phyloP scores from a whole-genome alignment of 1,284 basidiomycete species.

The Pyrrhoderma lamaoense region DNA sequence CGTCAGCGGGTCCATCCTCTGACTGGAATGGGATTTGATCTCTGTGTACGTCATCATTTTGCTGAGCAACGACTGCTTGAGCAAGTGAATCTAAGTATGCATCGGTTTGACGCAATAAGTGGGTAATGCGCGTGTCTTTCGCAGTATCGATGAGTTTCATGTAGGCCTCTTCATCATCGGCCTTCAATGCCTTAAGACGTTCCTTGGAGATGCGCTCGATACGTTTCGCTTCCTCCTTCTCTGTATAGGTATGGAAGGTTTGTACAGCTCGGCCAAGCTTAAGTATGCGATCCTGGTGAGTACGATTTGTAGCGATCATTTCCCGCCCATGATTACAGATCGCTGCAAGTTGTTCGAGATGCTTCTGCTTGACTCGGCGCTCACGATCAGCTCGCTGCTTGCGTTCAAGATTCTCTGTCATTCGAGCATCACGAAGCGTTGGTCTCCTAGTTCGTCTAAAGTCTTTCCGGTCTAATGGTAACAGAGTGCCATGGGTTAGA shows the following conservation, averaged over 20 bases:
- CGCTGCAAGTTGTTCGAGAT: slow-evolving; percentile 86
- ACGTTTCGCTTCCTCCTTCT: slow-evolving; percentile 98
- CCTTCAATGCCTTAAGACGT: slow-evolving; percentile 95
- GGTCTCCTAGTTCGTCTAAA: slow-evolving; percentile 88
- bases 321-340: slow-evolving; percentile 86
- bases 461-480: slow-evolving; percentile 87
- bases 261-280: slow-evolving; percentile 84
- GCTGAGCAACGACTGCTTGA: slow-evolving; percentile 91
- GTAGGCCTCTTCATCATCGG: slow-evolving; percentile 98
- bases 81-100: slow-evolving; percentile 92
- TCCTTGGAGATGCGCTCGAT: slow-evolving; percentile 97
- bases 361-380: slow-evolving; percentile 91
- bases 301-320: slow-evolving; percentile 55
- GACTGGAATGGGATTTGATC: slow-evolving; percentile 30
- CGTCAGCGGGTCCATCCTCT: slow-evolving; percentile 73
- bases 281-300: slow-evolving; percentile 69
- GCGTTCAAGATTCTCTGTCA: slow-evolving; percentile 86
- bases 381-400: slow-evolving; percentile 92
- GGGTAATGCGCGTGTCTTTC: slow-evolving; percentile 98
- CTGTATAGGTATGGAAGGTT: slow-evolving; percentile 81
- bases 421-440: slow-evolving; percentile 82
- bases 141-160: slow-evolving; percentile 99
- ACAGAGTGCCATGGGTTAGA: slow-evolving; percentile 83
- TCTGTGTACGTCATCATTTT: slow-evolving; percentile 63
- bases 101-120: slow-evolving; percentile 92